Base-by-base conservation (phyloP, 2,329 filamentous ascomycete species). In the Ophiobolus disseminans region DNA sequence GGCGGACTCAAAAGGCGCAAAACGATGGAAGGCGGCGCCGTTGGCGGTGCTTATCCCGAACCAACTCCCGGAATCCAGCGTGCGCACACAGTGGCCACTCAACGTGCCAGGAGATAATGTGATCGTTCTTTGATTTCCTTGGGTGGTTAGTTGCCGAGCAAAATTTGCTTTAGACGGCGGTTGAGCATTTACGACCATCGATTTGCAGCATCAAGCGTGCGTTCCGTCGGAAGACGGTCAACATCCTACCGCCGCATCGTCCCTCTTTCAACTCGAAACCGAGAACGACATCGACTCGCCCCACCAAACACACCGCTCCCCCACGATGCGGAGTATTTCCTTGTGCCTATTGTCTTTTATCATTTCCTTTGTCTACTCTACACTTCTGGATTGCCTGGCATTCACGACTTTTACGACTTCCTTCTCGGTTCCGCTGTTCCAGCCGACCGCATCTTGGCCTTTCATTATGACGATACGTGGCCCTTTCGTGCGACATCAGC, bases 1-100 rank as follows among this genome's bases (percentile, higher is more conserved):
- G 83, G 88, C 37, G 80, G 81, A 17, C 73, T 88, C 50, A 95
- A 95, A 77, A 86, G 91, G 60, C 86, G 90, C 56, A 93, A 92
- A 79, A 92, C 89, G 0, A 80, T 89, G 58, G 75, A 81, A 32
- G 78, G 79, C 26, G 66, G 70, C 26, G 67, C 70, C 22, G 68
- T 70, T n/a, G 69, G 58, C 38, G 50, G 58, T 21, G 58, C 62
- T 14, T 73, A 71, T 41, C 56, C 58, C n/a, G 68, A 69, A 35
- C 63, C 68, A 26, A 68, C 59, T 35, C 57, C 62, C 37, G 63
- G 62, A 17, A 60, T 72, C 14, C 69, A 73, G 47, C 65, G 69
- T 32, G 58, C 69, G 2, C 66, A 67, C 23, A 62, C 69, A 7
- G 66, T 61, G 45, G 59, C 61, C 32, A 54, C 61, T 23, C 66